Evolutionary conservation across 192 early-diverging fungal genomes (phyloP).

Genomic region (Umbelopsis sp.): DNA sequence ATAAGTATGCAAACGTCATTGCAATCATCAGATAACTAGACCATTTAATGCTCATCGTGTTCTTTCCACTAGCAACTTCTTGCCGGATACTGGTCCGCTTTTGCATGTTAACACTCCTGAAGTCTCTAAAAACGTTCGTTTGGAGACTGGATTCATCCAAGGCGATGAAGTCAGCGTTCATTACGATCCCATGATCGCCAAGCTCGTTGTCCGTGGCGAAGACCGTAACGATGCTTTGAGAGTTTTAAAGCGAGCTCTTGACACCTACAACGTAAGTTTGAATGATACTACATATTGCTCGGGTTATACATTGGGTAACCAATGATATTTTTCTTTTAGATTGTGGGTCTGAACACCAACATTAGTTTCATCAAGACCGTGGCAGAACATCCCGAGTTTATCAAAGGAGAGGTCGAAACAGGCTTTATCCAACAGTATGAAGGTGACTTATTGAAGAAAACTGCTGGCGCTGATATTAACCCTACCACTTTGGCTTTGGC

Average conservation of each 20-base stretch:
- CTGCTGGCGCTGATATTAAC: conserved; percentile 29
- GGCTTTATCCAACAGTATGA: conserved; percentile 89
- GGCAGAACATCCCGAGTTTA: conserved; percentile 79
- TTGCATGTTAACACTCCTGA: conserved; percentile 74
- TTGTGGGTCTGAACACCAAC: conserved; percentile 92
- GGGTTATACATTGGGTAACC: background rate
- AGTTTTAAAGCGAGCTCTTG: conserved; percentile 77
- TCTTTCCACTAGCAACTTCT: conserved; percentile 64
- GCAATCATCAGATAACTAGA: background rate
- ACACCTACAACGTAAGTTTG: conserved; percentile 72
- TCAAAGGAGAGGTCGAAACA: conserved; percentile 88
- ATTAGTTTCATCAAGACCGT: conserved; percentile 88
- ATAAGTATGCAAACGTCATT: conserved; percentile 46
- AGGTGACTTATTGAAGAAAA: conserved; percentile 59
- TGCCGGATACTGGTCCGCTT: conserved; percentile 93
- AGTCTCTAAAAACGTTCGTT: conserved; percentile 64
- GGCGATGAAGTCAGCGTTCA: conserved; percentile 92
- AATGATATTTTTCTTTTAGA: conserved; percentile 28
- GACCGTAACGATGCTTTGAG: conserved; percentile 85
- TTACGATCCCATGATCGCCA: conserved; percentile 97
- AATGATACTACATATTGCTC: background rate
- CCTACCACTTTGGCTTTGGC: conserved; percentile 67
- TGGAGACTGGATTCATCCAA: conserved; percentile 92
- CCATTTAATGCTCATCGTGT: background rate
- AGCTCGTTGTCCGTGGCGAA: conserved; percentile 84